phyloP scores from a whole-genome alignment of 2,329 filamentous ascomycete species.

The Dactylella cylindrospora region DNA sequence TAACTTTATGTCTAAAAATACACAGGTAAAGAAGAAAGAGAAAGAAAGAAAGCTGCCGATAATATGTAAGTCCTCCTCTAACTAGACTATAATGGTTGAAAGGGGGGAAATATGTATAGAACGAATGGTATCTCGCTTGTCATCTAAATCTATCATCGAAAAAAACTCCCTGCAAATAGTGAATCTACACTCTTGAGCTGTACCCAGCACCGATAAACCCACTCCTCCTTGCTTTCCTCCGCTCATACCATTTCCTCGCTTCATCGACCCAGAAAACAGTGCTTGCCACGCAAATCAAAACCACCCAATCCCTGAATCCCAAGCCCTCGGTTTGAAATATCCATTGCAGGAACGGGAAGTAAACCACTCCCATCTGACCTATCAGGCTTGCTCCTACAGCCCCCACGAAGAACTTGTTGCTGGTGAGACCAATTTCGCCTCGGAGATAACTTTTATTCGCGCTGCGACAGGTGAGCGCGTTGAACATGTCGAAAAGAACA shows the following conservation, averaged over 20 bases:
- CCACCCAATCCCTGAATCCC: conserved; percentile 69
- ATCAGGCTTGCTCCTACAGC: conserved; percentile 81
- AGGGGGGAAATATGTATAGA: no score
- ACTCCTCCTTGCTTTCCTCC: conserved; percentile 59
- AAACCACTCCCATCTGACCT: conserved; percentile 88
- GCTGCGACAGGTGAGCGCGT: conserved; percentile 87
- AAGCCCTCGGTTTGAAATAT: conserved; percentile 95
- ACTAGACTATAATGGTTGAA: no score
- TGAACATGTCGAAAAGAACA: conserved; percentile 99
- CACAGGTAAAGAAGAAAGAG: no score
- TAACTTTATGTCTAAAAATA: no score
- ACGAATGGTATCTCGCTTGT: no score
- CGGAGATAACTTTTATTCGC: conserved; percentile 85
- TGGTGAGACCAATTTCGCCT: conserved; percentile 79
- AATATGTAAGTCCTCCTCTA: no score
- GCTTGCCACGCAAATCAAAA: conserved; percentile 75
- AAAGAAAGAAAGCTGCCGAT: no score
- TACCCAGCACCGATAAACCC: conserved; percentile 63
- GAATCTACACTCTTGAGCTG: conserved; percentile 65
- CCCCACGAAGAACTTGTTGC: conserved; percentile 95
- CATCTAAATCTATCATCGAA: no score
- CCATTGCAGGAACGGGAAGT: conserved; percentile 87
- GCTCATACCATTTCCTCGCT: conserved; percentile 69
- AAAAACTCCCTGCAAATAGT: no score
- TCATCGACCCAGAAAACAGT: conserved; percentile 96